These are phyloP conservation scores for Phytophthora capsici DNA, from an alignment of 352 stramenopile genomes.

Conservation along the genomic window DNA sequence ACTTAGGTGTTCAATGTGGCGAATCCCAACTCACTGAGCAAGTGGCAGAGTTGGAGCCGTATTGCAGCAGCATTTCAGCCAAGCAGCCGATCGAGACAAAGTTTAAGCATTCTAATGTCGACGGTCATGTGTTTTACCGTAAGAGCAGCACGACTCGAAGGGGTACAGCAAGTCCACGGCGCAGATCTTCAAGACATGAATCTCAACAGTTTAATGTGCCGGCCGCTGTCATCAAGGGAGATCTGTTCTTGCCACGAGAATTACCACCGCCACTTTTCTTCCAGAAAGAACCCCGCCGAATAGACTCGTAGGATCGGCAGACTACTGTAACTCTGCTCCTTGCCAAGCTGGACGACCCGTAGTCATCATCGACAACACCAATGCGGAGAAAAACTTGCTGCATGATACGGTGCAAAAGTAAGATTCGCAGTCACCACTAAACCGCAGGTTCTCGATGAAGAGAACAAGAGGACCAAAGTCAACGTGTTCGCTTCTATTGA, in stretches of 20 bases:
- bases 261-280: conserved; percentile 59
- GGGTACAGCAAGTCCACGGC: neutral
- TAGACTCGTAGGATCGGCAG: neutral
- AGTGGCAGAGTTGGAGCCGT: neutral
- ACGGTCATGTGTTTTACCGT: conserved; percentile 8
- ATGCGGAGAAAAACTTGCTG: conserved; percentile 64
- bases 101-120: neutral
- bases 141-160: neutral
- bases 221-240: neutral
- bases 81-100: neutral
- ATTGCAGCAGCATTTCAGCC: neutral
- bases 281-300: conserved; percentile 31
- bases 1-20: conserved; percentile 45
- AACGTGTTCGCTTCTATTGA: conserved; percentile 24
- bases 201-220: neutral
- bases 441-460: conserved; percentile 46
- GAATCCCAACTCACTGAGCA: conserved; percentile 18
- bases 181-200: conserved; percentile 1
- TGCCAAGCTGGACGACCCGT: too few species aligned
- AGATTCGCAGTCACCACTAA: conserved; percentile 70
- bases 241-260: conserved; percentile 29
- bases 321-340: neutral
- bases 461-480: conserved; percentile 37
- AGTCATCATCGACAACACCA: conserved; percentile 70
- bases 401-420: conserved; percentile 73